Conservation (phyloP, 768 basidiomycete genomes). For the Lyophyllum shimeji region DNA sequence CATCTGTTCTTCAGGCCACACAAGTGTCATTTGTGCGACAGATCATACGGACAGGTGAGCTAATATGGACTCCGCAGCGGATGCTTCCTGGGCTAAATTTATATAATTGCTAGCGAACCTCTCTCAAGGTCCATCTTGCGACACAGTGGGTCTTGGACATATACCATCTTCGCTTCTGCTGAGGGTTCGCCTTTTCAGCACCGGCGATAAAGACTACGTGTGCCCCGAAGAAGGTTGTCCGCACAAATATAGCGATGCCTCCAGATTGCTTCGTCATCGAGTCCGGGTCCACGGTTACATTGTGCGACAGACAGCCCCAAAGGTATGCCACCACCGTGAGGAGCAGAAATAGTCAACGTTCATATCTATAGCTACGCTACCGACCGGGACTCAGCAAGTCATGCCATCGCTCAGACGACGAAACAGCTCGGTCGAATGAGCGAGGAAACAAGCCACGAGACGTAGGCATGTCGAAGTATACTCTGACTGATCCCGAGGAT, state of each 20-base stretch:
- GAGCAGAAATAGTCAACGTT: background rate
- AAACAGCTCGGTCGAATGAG: background rate
- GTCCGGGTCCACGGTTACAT: constrained; percentile 18
- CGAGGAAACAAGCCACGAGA: background rate
- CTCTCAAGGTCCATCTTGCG: constrained; percentile 20
- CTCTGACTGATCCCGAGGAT: background rate
- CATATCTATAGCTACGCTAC: background rate
- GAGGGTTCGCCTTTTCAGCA: constrained; percentile 8
- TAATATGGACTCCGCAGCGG: background rate
- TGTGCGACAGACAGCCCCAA: constrained; percentile 18
- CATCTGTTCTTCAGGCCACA: constrained; percentile 13
- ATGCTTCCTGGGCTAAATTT: background rate
- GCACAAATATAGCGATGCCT: constrained; percentile 22
- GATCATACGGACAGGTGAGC: constrained; percentile 19
- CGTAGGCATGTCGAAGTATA: background rate
- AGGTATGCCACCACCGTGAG: background rate
- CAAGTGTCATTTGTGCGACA: constrained; percentile 15
- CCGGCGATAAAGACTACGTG: constrained; percentile 15
- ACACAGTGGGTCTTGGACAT: constrained; percentile 22
- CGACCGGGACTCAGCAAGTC: background rate
- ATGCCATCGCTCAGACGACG: background rate
- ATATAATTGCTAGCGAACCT: constrained; percentile 17
- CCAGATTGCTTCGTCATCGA: constrained; percentile 21
- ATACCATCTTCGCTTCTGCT: background rate
- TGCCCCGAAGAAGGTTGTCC: constrained; percentile 18